phyloP scores from a whole-genome alignment of 768 basidiomycete genomes.

The Cystobasidium onofrii region DNA sequence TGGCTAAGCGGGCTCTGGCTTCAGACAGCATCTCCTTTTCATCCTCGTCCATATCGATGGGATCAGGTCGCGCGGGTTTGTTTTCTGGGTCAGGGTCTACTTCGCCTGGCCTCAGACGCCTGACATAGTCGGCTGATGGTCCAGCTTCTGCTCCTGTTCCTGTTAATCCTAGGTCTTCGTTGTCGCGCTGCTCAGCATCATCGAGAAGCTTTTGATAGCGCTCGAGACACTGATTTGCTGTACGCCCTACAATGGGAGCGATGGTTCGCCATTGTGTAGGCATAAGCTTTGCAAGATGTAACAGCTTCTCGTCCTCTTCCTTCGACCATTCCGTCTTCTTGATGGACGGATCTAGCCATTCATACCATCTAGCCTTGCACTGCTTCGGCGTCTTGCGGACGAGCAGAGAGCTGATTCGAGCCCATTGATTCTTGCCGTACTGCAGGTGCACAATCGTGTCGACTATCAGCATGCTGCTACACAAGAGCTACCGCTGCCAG shows the following conservation, averaged over 20 bases:
- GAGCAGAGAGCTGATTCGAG: constrained; percentile 91
- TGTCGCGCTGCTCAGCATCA: constrained; percentile 93
- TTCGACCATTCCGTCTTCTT: constrained; percentile 99
- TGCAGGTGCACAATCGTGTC: constrained; percentile 52
- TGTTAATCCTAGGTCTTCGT: constrained; percentile 81
- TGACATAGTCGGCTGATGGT: constrained; percentile 85
- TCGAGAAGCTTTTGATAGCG: constrained; percentile 96
- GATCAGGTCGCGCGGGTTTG: constrained; percentile 94
- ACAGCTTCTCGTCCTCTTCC: constrained; percentile 95
- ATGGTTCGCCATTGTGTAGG: constrained; percentile 99
- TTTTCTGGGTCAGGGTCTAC: constrained; percentile 99
- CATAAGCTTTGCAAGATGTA: constrained; percentile 97
- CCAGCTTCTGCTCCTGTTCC: constrained; percentile 66
- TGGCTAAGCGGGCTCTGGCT: constrained; percentile 91
- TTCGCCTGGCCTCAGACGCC: constrained; percentile 83
- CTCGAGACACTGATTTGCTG: constrained; percentile 94
- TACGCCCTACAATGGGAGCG: constrained; percentile 93
- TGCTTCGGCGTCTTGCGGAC: constrained; percentile 99
- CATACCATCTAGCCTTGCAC: constrained; percentile 59
- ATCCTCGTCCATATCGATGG: constrained; percentile 99
- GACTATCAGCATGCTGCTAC: background rate
- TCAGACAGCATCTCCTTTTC: constrained; percentile 99
- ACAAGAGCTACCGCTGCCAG: background rate
- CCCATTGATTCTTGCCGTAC: constrained; percentile 97
- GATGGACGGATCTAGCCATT: constrained; percentile 90